Evolutionary conservation across 345 rosid species (phyloP).

Genomic region (Rhodamnia rubescens): DNA sequence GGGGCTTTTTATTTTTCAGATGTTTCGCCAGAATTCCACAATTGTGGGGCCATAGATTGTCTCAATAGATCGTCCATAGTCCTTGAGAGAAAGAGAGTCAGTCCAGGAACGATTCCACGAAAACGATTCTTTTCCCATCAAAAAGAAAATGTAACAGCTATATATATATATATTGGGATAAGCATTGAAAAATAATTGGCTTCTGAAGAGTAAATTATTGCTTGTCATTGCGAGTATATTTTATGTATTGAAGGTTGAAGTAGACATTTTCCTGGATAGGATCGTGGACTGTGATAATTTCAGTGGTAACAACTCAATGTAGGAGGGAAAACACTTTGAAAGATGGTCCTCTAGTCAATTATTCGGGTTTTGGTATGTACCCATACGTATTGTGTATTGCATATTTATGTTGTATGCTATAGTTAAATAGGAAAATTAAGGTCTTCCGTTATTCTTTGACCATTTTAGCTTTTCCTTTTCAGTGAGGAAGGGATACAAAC

Average conservation of each 20-base stretch:
- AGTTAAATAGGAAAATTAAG: neutral
- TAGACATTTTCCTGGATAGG: neutral
- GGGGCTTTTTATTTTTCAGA: neutral
- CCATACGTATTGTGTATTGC: neutral
- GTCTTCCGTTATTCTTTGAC: neutral
- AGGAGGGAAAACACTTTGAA: neutral
- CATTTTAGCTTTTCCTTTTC: neutral
- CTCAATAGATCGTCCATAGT: neutral
- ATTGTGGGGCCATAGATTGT: neutral
- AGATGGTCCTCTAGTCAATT: neutral
- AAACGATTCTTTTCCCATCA: neutral
- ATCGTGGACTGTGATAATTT: neutral
- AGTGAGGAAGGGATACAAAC: neutral
- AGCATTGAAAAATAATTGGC: too few relatives aligned
- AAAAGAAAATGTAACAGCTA: too few relatives aligned
- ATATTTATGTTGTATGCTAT: neutral
- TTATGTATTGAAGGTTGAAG: neutral
- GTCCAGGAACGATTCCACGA: neutral
- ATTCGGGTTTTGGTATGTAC: neutral
- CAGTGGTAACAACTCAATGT: neutral
- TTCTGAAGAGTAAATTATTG: too few relatives aligned
- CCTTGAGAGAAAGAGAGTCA: neutral
- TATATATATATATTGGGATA: too few relatives aligned
- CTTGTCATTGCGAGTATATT: neutral
- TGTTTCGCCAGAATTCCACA: neutral